Percentiles rank a stretch among this genome's conserved stretches.
Conservation (phyloP, 2,329 filamentous ascomycete species). For the Colletotrichum zoysiae region DNA sequence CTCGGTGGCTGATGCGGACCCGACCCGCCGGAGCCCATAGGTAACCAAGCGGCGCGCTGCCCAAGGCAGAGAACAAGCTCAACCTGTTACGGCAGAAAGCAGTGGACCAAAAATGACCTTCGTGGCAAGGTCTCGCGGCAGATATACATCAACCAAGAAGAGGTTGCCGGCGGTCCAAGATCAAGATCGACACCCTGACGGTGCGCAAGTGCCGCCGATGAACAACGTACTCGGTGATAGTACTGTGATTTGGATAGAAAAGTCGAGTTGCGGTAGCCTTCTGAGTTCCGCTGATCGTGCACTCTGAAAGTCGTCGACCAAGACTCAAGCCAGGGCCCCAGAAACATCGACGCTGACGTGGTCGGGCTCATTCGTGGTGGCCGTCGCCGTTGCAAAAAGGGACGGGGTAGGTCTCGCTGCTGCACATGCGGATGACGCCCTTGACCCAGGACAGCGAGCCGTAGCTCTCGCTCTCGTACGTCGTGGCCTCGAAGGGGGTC, state of each 20-base stretch:
- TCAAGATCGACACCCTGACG: not conserved
- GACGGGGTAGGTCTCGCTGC: slow-evolving; percentile 51
- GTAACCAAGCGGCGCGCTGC: no score
- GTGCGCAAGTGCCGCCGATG: not conserved
- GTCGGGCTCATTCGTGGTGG: not conserved
- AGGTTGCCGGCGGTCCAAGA: not conserved
- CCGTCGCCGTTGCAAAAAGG: slow-evolving; percentile 54
- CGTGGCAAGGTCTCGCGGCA: no score
- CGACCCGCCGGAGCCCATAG: no score
- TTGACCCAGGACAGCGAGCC: slow-evolving; percentile 53
- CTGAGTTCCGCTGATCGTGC: no score
- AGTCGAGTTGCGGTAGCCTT: not conserved
- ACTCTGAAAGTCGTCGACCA: not conserved
- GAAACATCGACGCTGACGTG: not conserved
- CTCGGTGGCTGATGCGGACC: no score
- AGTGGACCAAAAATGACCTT: not conserved
- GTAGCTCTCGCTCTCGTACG: slow-evolving; percentile 50
- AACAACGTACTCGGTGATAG: not conserved
- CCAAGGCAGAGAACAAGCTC: not conserved
- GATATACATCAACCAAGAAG: not conserved
- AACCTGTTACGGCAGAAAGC: not conserved
- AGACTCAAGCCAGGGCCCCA: not conserved
- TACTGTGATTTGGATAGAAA: not conserved
- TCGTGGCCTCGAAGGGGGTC: slow-evolving; percentile 50
- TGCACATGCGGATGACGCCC: slow-evolving; percentile 54